Evolutionary conservation across 495 filamentous ascomycete species (phyloP).

Genomic region (Talaromyces borbonicus): DNA sequence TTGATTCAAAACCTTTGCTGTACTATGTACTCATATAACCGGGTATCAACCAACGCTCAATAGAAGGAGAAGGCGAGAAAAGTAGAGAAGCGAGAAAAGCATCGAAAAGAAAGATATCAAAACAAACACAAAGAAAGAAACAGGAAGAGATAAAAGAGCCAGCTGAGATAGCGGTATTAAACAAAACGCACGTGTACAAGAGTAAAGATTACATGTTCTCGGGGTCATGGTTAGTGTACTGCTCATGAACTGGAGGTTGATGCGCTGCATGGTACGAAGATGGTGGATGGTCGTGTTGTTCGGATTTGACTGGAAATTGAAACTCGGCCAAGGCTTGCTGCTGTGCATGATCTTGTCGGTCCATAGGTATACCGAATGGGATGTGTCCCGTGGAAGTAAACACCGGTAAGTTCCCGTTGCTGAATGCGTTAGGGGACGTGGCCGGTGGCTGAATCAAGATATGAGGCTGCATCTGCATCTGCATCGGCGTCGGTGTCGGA

Average conservation of each 20-base stretch:
- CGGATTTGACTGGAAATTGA: no score
- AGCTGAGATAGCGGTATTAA: background rate
- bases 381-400: constrained; percentile 43
- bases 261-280: no score
- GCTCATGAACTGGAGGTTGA: no score
- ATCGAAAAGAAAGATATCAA: background rate
- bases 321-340: background rate
- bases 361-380: constrained; percentile 26
- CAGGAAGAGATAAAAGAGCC: background rate
- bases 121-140: background rate
- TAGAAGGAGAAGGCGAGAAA: background rate
- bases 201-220: no score
- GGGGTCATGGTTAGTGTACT: no score
- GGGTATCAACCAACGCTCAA: background rate
- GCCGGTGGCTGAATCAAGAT: constrained; percentile 20
- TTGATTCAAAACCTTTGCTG: background rate
- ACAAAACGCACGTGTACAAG: background rate
- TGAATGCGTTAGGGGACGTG: constrained; percentile 20
- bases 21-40: background rate
- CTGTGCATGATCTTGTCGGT: background rate
- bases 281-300: no score
- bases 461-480: constrained; percentile 10
- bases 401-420: constrained; percentile 38
- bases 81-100: background rate
- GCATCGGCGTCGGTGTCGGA: no score